Conservation (phyloP, 1,284 basidiomycete species). For the Mrakiaceae sp. region DNA sequence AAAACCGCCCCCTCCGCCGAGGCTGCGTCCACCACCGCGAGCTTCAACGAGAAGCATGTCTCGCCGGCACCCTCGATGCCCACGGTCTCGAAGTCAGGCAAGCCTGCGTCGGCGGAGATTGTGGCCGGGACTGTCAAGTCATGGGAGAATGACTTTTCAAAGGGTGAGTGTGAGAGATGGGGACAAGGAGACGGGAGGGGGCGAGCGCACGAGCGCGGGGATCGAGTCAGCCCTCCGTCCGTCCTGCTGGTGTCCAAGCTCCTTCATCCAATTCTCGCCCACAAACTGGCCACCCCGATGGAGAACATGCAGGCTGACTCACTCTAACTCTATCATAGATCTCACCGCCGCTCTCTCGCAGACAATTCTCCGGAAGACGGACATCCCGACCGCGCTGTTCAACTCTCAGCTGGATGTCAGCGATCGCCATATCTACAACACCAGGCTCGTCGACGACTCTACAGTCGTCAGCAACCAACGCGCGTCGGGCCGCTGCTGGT, state of each 20-base stretch:
- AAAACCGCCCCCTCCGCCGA: too few relatives aligned
- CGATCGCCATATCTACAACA: constrained; percentile 6
- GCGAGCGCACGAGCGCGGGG: too few relatives aligned
- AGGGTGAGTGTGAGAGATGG: neutral
- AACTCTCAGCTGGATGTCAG: neutral
- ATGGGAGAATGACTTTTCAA: neutral
- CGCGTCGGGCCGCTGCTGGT: constrained; percentile 78
- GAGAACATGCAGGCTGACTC: neutral
- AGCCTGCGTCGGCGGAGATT: neutral
- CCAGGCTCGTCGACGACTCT: neutral
- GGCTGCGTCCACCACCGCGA: too few relatives aligned
- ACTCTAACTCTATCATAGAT: neutral
- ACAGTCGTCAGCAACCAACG: constrained; percentile 66
- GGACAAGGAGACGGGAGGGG: neutral
- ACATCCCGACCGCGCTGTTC: constrained; percentile 6
- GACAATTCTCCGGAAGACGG: constrained; percentile 6
- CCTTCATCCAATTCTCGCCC: too few relatives aligned
- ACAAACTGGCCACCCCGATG: too few relatives aligned
- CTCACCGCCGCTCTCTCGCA: constrained; percentile 1
- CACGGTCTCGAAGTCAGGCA: too few relatives aligned
- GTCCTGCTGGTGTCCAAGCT: neutral
- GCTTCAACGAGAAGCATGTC: too few relatives aligned
- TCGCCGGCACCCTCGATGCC: too few relatives aligned
- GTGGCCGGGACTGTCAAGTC: neutral
- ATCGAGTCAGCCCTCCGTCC: neutral